Evolutionary conservation across 148 eudicot genomes (phyloP).

Genomic region (Nyssa sinensis): DNA sequence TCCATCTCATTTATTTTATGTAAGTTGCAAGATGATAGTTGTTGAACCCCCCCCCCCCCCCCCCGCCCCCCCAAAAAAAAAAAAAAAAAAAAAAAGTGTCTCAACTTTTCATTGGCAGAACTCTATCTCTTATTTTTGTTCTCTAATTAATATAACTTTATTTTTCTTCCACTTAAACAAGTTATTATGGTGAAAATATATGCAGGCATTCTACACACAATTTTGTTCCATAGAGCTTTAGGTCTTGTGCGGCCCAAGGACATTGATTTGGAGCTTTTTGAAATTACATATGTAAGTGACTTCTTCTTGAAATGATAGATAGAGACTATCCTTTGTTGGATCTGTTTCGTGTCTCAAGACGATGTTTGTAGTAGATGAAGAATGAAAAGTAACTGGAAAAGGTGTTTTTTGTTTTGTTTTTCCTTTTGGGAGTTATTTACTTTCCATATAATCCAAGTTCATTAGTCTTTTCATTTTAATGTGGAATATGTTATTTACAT

Average conservation of each 20-base stretch:
- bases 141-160: not conserved
- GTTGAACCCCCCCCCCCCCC: too few species aligned
- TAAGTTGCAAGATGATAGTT: too few species aligned
- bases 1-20: not conserved
- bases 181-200: constrained; percentile 20
- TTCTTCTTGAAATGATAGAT: not conserved
- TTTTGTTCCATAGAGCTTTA: constrained; percentile 88
- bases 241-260: constrained; percentile 81
- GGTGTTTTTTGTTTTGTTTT: not conserved
- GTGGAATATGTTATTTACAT: constrained; percentile 4
- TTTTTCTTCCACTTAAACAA: not conserved
- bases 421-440: too few species aligned
- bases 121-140: not conserved
- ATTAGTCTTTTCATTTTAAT: not conserved
- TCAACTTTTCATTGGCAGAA: too few species aligned
- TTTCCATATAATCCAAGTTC: too few species aligned
- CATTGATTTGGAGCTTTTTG: constrained; percentile 88
- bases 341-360: not conserved
- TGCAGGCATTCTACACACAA: constrained; percentile 93
- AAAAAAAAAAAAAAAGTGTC: too few species aligned
- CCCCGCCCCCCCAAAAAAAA: too few species aligned
- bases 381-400: not conserved
- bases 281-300: constrained; percentile 85
- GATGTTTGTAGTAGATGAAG: not conserved
- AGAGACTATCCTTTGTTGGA: not conserved